Evolutionary conservation across 139 green algal genomes (phyloP).

Genomic region (Coelastrella sp.): DNA sequence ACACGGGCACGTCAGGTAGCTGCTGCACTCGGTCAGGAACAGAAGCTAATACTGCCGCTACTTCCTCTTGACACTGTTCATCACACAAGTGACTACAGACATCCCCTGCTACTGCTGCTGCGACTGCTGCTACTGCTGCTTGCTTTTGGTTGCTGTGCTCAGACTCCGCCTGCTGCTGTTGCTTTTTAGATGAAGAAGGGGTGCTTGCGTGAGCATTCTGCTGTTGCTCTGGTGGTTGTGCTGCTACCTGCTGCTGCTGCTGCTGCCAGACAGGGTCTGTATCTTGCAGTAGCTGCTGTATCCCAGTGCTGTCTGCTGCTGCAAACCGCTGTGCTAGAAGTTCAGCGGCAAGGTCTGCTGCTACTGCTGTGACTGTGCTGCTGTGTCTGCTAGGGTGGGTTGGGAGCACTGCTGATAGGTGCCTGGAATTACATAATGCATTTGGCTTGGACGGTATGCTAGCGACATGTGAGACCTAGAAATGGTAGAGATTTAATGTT

Average conservation of each 20-base stretch:
- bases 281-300: constrained; percentile 17
- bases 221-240: neutral
- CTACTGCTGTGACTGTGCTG: constrained; percentile 45
- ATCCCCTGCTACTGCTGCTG: neutral
- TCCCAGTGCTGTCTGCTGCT: constrained; percentile 19
- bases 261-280: neutral
- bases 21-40: neutral
- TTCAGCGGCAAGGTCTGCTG: constrained; percentile 41
- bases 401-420: constrained; percentile 60
- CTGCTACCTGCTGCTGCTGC: neutral
- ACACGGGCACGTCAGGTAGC: constrained; percentile 17
- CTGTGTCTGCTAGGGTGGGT: neutral
- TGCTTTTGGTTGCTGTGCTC: too few species aligned
- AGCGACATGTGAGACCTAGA: too few species aligned
- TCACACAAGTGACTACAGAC: neutral
- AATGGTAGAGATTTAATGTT: too few species aligned
- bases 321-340: constrained; percentile 58
- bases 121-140: neutral
- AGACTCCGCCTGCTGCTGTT: neutral
- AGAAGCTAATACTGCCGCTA: constrained; percentile 22
- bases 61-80: constrained; percentile 2
- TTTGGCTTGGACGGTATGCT: neutral
- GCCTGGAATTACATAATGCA: constrained; percentile 28
- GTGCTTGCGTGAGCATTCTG: neutral
- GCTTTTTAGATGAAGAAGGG: too few species aligned